Evolutionary conservation across 176 grass and related monocot genomes (phyloP), one percentile per base, ranked within the genome.

Genomic region (Bromus sterilis): DNA sequence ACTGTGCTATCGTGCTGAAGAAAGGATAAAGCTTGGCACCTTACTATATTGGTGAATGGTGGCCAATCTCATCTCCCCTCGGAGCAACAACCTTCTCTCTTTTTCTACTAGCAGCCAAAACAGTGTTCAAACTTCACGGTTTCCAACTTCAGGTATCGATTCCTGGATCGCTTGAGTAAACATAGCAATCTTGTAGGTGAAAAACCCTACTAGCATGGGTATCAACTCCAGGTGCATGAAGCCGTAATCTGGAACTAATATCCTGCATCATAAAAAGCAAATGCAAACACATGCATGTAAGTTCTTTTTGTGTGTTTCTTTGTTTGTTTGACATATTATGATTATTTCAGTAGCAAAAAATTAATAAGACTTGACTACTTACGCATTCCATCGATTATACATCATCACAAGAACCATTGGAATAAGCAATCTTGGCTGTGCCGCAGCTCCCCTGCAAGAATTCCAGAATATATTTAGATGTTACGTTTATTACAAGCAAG

Each of bases 201-300:
- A 99, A 68, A 99, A 91, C 14, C 96, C 96, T 63, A 99, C 84
- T 61, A 99, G 91, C 89, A 95, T 93, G 20, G 93, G 91, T 95
- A 99, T 99, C 88, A 99, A 80, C 83, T 99, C 56, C 78, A 99
- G 84, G 85, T 99, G 93, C 82, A 99, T 90, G 79, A 95, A 86
- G 9, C 80, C 87, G 77, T 95, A 91, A 53, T 99, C 56, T 32
- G 91, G 96, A 75, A 89, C 96, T 84, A 99, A 87, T 79, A 99
- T 90, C 86, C 96, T 99, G 88, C 48, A 84, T 13, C 76, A 88
- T 39, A 35, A 77, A 16, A 18, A 65, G 11, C 29, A 87, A 80
- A 11, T 14, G 31, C 30, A 86, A 14, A 60, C 35, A 60, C 35
- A 43, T 35, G 44, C 41, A 71, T 20, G 23, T 80, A 34, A 44